These are phyloP conservation scores for Wickerhamomyces canadensis DNA, from an alignment of 805 yeast genomes.

Conservation along the genomic window DNA sequence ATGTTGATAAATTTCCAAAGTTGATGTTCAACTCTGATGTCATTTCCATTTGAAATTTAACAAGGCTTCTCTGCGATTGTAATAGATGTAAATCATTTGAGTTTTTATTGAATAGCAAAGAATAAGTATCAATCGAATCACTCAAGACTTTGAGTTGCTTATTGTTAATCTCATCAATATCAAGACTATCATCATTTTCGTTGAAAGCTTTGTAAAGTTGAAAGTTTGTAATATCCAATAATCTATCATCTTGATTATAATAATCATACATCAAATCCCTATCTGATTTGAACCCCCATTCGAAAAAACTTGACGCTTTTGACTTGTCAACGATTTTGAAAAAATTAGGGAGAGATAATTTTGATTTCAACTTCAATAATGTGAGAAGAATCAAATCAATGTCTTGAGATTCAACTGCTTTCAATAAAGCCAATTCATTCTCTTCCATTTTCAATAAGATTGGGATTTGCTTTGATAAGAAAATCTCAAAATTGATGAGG, in stretches of 20 bases:
- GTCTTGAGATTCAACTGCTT: conserved; percentile 40
- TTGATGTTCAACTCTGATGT: conserved; percentile 35
- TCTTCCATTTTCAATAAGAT: conserved; percentile 69
- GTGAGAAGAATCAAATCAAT: conserved; percentile 53
- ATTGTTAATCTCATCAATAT: conserved; percentile 18
- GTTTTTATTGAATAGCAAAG: conserved; percentile 28
- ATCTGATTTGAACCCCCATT: conserved; percentile 29
- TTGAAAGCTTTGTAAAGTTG: conserved; percentile 26
- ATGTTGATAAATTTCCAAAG: conserved; percentile 37
- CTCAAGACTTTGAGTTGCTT: conserved; percentile 20
- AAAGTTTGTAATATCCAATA: conserved; percentile 39
- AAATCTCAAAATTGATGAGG: conserved; percentile 60
- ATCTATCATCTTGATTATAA: conserved; percentile 59
- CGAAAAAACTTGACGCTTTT: conserved; percentile 32
- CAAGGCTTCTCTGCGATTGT: conserved; percentile 39
- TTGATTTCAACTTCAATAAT: conserved; percentile 45
- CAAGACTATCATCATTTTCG: conserved; percentile 3
- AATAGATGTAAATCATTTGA: conserved; percentile 34
- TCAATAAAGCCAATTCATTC: conserved; percentile 58
- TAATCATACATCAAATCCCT: conserved; percentile 42
- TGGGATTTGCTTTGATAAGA: conserved; percentile 53
- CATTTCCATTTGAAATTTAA: conserved; percentile 39
- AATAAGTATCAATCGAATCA: conserved; percentile 25
- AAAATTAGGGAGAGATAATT: conserved; percentile 59
- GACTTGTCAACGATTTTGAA: conserved; percentile 55